phyloP scores from a whole-genome alignment of 768 basidiomycete species.

The Termitomyces sp. region DNA sequence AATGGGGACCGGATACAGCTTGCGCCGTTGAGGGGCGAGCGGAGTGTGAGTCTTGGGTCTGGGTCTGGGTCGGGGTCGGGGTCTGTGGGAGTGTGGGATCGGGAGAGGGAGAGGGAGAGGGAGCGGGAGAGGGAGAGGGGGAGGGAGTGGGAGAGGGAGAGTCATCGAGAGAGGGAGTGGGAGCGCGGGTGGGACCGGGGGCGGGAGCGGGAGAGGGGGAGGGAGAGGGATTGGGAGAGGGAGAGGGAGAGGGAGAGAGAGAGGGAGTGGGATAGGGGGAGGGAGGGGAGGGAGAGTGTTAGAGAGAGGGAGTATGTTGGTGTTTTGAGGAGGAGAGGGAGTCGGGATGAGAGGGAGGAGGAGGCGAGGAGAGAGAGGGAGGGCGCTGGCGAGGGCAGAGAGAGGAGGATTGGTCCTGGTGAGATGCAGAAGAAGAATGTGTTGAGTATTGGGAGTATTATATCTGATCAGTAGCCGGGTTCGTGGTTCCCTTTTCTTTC shows the following conservation, averaged over 20 bases:
- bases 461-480: constrained; percentile 27
- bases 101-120: constrained; percentile 8
- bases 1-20: constrained; percentile 44
- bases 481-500: neutral
- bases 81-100: constrained; percentile 3
- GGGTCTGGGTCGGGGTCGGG: constrained; percentile 4
- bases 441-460: constrained; percentile 67
- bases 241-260: constrained; percentile 3
- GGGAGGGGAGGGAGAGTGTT: neutral
- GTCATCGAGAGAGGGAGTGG: constrained; percentile 3
- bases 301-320: neutral
- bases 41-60: constrained; percentile 9
- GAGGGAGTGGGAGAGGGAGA: constrained; percentile 3
- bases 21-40: constrained; percentile 38
- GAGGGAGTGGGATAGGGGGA: constrained; percentile 1
- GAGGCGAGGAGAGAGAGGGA: constrained; percentile 16
- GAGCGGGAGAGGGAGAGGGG: constrained; percentile 6
- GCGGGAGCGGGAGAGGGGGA: constrained; percentile 6
- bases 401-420: constrained; percentile 14
- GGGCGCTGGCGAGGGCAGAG: constrained; percentile 5
- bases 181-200: constrained; percentile 10
- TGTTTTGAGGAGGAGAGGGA: constrained; percentile 1
- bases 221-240: constrained; percentile 6
- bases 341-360: constrained; percentile 4
- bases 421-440: constrained; percentile 52